A percentile compares a stretch with the other conserved stretches of the same genome.
Evolutionary conservation across 176 grass and related monocot genomes (phyloP).

Genomic region (Oryza meridionalis): DNA sequence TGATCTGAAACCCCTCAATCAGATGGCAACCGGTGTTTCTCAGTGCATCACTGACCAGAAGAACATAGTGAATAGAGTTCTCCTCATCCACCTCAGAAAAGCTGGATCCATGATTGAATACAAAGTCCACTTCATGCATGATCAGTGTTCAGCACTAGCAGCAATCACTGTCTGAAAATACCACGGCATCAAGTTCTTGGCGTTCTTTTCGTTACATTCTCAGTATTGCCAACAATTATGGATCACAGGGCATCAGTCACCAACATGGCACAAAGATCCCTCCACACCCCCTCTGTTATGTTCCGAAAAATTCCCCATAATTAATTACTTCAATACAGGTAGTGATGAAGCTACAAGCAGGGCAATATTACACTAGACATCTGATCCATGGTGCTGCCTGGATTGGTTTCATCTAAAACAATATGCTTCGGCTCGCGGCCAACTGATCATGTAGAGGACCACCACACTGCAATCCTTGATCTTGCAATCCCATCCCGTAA

Average conservation of each 20-base stretch:
- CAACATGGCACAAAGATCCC: slow-evolving; percentile 28
- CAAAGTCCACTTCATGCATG: slow-evolving; percentile 44
- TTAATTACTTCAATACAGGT: slow-evolving; percentile 58
- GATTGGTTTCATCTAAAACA: slow-evolving; percentile 41
- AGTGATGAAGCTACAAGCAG: slow-evolving; percentile 57
- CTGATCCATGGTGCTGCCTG: slow-evolving; percentile 34
- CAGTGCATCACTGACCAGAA: slow-evolving; percentile 36
- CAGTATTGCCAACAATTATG: slow-evolving; percentile 42
- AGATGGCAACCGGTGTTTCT: slow-evolving; percentile 18
- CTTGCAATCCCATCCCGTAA: slow-evolving; percentile 50
- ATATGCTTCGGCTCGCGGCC: slow-evolving; percentile 24
- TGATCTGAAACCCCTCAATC: slow-evolving; percentile 35
- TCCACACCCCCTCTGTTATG: slow-evolving; percentile 33
- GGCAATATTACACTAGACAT: slow-evolving; percentile 43
- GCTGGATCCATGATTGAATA: slow-evolving; percentile 46
- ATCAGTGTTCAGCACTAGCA: slow-evolving; percentile 38
- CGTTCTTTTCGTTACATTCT: slow-evolving; percentile 45
- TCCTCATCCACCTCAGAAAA: slow-evolving; percentile 34
- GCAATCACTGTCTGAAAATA: slow-evolving; percentile 45
- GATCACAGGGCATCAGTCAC: slow-evolving; percentile 27
- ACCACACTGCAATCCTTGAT: slow-evolving; percentile 58
- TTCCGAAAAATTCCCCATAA: slow-evolving; percentile 28
- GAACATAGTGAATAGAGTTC: slow-evolving; percentile 23
- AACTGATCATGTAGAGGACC: slow-evolving; percentile 50
- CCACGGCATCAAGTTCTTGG: slow-evolving; percentile 45